Conservation (phyloP, 2,329 filamentous ascomycete genomes). For the Tympanopsis confertula region DNA sequence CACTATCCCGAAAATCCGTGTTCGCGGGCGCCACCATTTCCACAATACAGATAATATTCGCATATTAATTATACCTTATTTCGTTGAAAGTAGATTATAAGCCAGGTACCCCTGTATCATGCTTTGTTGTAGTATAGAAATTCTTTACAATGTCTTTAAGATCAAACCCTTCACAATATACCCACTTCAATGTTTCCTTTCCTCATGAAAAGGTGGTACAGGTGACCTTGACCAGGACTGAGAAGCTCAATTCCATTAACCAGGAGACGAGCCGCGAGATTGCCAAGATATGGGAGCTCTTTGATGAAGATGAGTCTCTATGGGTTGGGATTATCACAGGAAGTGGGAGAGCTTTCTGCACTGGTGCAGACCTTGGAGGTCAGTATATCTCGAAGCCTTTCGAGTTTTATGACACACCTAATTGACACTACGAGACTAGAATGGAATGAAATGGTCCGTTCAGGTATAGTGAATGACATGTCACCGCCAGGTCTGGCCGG, state of each 20-base stretch:
- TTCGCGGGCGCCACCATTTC: no score
- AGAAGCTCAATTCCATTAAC: slow-evolving; percentile 44
- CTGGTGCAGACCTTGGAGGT: slow-evolving; percentile 54
- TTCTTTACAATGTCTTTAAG: no score
- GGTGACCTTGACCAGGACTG: slow-evolving; percentile 46
- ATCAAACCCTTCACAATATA: no score
- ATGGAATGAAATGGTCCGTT: neutral
- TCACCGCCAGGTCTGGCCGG: slow-evolving; percentile 48
- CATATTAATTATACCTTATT: no score
- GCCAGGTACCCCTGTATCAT: no score
- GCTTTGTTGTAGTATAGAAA: no score
- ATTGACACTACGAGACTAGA: slow-evolving; percentile 10
- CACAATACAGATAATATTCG: no score
- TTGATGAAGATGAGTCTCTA: slow-evolving; percentile 47
- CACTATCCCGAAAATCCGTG: no score
- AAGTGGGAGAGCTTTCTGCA: slow-evolving; percentile 52
- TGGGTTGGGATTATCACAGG: slow-evolving; percentile 55
- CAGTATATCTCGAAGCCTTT: slow-evolving; percentile 6
- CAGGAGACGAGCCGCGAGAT: slow-evolving; percentile 25
- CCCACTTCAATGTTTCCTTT: no score
- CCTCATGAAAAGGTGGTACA: slow-evolving; percentile 42
- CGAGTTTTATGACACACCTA: neutral
- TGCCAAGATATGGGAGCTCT: slow-evolving; percentile 40
- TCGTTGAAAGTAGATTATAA: no score
- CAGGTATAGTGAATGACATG: neutral